Percentiles rank a stretch among this genome's conserved stretches.
phyloP scores from a whole-genome alignment of 129 eudicot species.

The Dittrichia graveolens region DNA sequence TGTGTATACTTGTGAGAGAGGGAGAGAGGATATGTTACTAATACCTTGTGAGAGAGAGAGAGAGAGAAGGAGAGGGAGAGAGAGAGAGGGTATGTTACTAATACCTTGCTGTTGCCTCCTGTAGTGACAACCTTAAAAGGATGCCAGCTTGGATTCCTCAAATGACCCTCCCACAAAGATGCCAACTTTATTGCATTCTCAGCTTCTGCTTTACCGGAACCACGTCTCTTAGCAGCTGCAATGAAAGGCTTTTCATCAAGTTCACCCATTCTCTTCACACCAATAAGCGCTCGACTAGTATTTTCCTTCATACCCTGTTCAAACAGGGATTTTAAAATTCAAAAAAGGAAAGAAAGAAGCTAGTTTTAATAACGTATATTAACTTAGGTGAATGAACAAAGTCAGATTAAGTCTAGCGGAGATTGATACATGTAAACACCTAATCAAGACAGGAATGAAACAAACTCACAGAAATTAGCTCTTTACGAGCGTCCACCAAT shows the following conservation, averaged over 20 bases:
- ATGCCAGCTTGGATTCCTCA: constrained; percentile 84
- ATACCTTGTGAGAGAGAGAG: constrained; percentile 19
- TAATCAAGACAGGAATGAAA: neutral
- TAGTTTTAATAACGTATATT: neutral
- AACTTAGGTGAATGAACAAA: neutral
- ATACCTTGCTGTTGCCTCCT: constrained; percentile 35
- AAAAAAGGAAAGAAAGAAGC: too few species aligned
- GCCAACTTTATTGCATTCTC: constrained; percentile 39
- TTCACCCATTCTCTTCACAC: constrained; percentile 76
- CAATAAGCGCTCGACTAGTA: constrained; percentile 32
- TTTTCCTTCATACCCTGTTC: constrained; percentile 45
- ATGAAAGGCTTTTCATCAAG: constrained; percentile 55
- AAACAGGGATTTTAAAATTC: neutral
- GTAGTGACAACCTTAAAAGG: constrained; percentile 62
- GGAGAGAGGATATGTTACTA: neutral
- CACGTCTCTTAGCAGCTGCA: constrained; percentile 37
- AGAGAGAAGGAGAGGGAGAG: neutral
- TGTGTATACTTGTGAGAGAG: neutral
- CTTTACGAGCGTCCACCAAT: constrained; percentile 77
- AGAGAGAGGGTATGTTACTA: neutral
- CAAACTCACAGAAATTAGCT: constrained; percentile 51
- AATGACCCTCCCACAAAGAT: constrained; percentile 51
- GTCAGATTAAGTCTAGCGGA: neutral
- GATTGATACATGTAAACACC: neutral
- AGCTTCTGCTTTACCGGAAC: constrained; percentile 33